A percentile compares a stretch with the other conserved stretches of the same genome.
Conservation (phyloP, 2,329 filamentous ascomycete species). For the Teratosphaeria pseudoeucalypti region DNA sequence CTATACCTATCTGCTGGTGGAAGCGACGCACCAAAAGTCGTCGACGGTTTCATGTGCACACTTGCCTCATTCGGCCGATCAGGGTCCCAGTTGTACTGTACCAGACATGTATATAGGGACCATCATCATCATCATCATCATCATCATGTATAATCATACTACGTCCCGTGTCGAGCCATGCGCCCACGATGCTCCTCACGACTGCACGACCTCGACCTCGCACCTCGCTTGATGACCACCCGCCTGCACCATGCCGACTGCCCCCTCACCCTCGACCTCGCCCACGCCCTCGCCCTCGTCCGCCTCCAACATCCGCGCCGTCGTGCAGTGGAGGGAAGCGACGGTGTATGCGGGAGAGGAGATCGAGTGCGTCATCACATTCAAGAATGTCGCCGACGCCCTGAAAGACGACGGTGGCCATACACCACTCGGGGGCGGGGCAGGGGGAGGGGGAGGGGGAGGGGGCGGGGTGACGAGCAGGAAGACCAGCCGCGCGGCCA, state of each 20-base stretch:
- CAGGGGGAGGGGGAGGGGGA: not conserved
- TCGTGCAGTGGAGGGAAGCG: slow-evolving; percentile 87
- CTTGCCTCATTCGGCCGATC: not conserved
- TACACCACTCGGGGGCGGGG: slow-evolving; percentile 24
- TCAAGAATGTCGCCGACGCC: slow-evolving; percentile 68
- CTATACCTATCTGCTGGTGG: too few species aligned
- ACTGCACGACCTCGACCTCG: not conserved
- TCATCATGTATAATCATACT: not conserved
- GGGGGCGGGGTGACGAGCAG: not conserved
- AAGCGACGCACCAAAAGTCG: not conserved
- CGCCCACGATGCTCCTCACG: slow-evolving; percentile 1
- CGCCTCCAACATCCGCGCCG: slow-evolving; percentile 74
- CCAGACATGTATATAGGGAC: not conserved
- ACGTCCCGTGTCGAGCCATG: too few species aligned
- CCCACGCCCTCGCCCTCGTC: slow-evolving; percentile 1
- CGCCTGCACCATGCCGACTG: slow-evolving; percentile 4
- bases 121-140: not conserved
- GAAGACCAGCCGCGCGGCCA: slow-evolving; percentile 2
- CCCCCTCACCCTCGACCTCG: not conserved
- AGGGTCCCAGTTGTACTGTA: not conserved
- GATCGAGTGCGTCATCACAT: slow-evolving; percentile 89
- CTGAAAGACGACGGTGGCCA: slow-evolving; percentile 18
- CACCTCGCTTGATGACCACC: not conserved
- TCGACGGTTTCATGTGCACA: not conserved
- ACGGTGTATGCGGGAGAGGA: slow-evolving; percentile 95